Percentiles rank a stretch among this genome's conserved stretches.
Evolutionary conservation across 1,284 basidiomycete species (phyloP).

Genomic region (Dichomitus squalens): DNA sequence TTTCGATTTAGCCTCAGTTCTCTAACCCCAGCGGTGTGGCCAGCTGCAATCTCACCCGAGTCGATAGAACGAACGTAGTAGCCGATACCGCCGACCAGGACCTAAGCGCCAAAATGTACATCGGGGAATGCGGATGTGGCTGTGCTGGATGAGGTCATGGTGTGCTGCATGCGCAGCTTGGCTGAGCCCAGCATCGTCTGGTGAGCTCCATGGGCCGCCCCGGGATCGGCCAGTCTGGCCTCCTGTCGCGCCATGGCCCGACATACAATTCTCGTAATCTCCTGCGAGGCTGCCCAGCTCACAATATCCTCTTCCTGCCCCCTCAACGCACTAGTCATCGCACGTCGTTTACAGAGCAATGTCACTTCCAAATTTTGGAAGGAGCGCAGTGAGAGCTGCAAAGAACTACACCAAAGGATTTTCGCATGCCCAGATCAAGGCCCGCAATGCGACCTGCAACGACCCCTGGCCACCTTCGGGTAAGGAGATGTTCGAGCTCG

Average conservation of each 20-base stretch:
- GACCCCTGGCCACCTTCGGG: constrained; percentile 97
- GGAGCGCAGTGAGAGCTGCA: constrained; percentile 76
- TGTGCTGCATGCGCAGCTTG: no score
- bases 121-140: no score
- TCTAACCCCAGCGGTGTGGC: no score
- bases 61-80: no score
- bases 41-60: no score
- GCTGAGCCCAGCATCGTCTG: no score
- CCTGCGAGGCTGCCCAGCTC: background rate
- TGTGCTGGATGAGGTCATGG: no score
- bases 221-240: background rate
- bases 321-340: background rate
- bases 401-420: constrained; percentile 95
- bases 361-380: constrained; percentile 46
- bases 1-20: no score
- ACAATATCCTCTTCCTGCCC: background rate
- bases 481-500: constrained; percentile 97
- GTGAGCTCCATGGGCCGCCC: background rate
- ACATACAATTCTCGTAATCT: background rate
- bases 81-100: no score
- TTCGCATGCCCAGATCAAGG: constrained; percentile 89
- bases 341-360: background rate
- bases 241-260: background rate
- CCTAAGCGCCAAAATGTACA: no score
- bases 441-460: constrained; percentile 95